Evolutionary conservation across 495 filamentous ascomycete species (phyloP), one percentile per base, ranked within the genome.

Genomic region (Tuber magnatum): DNA sequence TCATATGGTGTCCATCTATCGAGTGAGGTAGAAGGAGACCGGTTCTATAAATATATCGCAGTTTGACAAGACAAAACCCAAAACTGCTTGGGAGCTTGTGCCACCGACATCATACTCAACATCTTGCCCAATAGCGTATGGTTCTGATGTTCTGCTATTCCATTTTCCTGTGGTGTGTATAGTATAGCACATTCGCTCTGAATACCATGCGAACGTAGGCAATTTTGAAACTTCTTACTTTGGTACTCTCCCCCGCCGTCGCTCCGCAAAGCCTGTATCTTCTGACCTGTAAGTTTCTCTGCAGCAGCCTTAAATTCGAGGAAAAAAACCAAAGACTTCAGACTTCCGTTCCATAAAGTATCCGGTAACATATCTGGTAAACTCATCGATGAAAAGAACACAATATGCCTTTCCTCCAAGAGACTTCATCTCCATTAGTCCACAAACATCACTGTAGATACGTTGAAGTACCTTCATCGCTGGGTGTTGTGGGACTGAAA

Each of bases 21-120:
- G 1, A 51, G 0, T 0, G 46, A 5, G 0, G 22, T 0, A 1
- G 7, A n/a, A 0, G 7, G 22, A 0, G 46, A 51, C 2, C 22
- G 22, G 3, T 51, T 51, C 7, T 6, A 6, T 0, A 51, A 7
- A 8, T 51, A 51, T 8, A 51, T n/a, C 10, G 46, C 46, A 0
- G 46, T 51, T 9, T n/a, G 7, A n/a, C 46, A 51, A 0, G 46
- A 4, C 0, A n/a, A 0, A 0, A 51, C 22, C 7, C 46, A 51
- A n/a, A n/a, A 51, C 2, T 24, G 5, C 20, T 51, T 51, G 0
- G 22, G 46, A 1, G 0, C 46, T 0, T 9, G 0, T 0, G 2
- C 22, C 0, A 6, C n/a, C 1, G 46, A 51, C 46, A n/a, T 51
- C 22, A 51, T 51, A n/a, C 46, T 51, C 6, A 51, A n/a, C 0